These are phyloP conservation scores for Ogataea paraovalis DNA, from an alignment of 805 yeast species.

Conservation along the genomic window DNA sequence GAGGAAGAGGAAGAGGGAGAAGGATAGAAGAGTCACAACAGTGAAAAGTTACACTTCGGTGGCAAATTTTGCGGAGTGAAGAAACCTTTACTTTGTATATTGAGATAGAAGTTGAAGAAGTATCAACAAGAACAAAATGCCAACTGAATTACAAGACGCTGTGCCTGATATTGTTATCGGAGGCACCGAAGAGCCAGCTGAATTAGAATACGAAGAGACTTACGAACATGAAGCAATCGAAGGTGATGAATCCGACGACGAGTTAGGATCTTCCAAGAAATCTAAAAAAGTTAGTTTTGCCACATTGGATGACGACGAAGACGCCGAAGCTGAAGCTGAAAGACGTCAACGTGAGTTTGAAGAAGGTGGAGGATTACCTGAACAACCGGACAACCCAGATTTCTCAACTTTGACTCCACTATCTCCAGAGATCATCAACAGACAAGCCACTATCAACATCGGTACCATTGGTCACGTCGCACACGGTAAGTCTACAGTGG, in stretches of 20 bases:
- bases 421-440: constrained; percentile 91
- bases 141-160: constrained; percentile 78
- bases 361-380: constrained; percentile 98
- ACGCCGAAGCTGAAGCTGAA: constrained; percentile 64
- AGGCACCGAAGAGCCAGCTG: constrained; percentile 38
- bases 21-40: too few relatives aligned
- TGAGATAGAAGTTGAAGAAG: too few relatives aligned
- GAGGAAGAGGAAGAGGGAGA: too few relatives aligned
- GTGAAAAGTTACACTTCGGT: too few relatives aligned
- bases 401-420: constrained; percentile 77
- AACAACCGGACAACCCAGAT: constrained; percentile 89
- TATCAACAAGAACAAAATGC: constrained; percentile 37
- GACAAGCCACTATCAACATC: constrained; percentile 98
- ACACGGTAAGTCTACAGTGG: constrained; percentile 97
- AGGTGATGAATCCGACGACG: constrained; percentile 37
- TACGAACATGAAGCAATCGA: constrained; percentile 31
- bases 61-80: too few relatives aligned
- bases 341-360: constrained; percentile 79
- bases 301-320: constrained; percentile 50
- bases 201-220: constrained; percentile 30
- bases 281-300: constrained; percentile 85
- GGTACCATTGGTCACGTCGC: constrained; percentile 99
- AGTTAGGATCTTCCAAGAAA: constrained; percentile 33
- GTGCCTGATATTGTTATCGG: constrained; percentile 82
- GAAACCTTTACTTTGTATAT: not conserved